phyloP scores from a whole-genome alignment of 75 land plant species.

The Cryptomeria japonica region DNA sequence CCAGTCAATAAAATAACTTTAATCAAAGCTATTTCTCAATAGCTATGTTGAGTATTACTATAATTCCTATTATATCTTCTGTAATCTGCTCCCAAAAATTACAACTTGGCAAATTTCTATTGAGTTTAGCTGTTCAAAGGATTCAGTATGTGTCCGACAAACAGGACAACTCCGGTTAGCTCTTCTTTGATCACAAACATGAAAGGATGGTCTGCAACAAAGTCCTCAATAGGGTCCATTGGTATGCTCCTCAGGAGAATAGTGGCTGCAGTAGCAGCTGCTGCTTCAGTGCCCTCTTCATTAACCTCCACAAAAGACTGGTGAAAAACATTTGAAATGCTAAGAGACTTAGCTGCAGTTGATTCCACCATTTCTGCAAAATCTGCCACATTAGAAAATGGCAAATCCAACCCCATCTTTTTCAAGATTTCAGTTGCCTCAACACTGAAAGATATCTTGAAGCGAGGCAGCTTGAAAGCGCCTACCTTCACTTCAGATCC shows the following conservation, averaged over 20 bases:
- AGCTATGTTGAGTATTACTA: neutral
- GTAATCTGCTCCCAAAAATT: neutral
- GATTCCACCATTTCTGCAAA: constrained; percentile 78
- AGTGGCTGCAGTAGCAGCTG: constrained; percentile 78
- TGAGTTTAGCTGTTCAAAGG: constrained; percentile 25
- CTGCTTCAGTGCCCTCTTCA: constrained; percentile 95
- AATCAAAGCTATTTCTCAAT: neutral
- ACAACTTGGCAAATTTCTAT: neutral
- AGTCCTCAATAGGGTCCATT: constrained; percentile 35
- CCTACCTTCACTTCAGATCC: constrained; percentile 38
- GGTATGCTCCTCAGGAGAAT: constrained; percentile 22
- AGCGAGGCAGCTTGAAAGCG: constrained; percentile 69
- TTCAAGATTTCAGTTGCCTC: constrained; percentile 61
- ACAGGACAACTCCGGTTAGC: constrained; percentile 62
- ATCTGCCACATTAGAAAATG: constrained; percentile 61
- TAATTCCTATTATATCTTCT: neutral
- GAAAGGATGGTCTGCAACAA: constrained; percentile 93
- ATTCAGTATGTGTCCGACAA: constrained; percentile 73
- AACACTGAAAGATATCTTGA: constrained; percentile 68
- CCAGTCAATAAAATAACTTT: neutral
- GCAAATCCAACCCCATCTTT: constrained; percentile 58
- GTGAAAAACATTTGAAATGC: constrained; percentile 72
- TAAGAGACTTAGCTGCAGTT: constrained; percentile 30
- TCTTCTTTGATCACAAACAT: constrained; percentile 80
- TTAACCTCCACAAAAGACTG: constrained; percentile 88